A percentile compares a stretch with the other conserved stretches of the same genome.
Evolutionary conservation across 164 flowering plant species (phyloP).

Genomic region (Vitis labrusca): DNA sequence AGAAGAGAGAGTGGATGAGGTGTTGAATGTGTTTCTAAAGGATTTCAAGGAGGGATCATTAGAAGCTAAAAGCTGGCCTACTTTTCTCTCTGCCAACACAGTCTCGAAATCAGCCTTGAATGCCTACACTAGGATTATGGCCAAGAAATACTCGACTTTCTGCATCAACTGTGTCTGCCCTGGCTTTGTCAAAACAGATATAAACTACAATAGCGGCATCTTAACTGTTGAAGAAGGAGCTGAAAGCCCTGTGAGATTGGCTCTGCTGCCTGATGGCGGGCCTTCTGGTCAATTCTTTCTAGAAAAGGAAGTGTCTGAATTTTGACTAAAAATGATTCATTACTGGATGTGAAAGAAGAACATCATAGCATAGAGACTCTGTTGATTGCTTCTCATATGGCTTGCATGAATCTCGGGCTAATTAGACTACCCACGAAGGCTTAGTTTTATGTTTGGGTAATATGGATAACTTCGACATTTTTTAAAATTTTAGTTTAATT

Average conservation of each 20-base stretch:
- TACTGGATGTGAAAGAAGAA: background rate
- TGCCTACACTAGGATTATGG: constrained; percentile 47
- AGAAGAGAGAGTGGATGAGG: constrained; percentile 43
- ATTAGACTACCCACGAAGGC: too few relatives aligned
- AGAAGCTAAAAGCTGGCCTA: constrained; percentile 41
- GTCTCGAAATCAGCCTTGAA: constrained; percentile 50
- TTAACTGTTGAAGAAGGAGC: constrained; percentile 43
- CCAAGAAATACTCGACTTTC: constrained; percentile 34
- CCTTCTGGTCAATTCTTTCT: constrained; percentile 40
- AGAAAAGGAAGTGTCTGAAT: constrained; percentile 11
- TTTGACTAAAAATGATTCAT: background rate
- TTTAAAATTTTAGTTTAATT: too few relatives aligned
- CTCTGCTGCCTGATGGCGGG: constrained; percentile 40
- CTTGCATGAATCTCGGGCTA: too few relatives aligned
- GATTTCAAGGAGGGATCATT: constrained; percentile 38
- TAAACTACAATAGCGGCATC: constrained; percentile 24
- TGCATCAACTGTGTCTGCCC: constrained; percentile 45
- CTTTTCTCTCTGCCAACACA: constrained; percentile 19
- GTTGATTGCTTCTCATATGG: too few relatives aligned
- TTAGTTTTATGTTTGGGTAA: too few relatives aligned
- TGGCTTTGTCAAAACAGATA: constrained; percentile 51
- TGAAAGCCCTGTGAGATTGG: constrained; percentile 34
- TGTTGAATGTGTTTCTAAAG: constrained; percentile 29
- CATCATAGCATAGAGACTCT: background rate
- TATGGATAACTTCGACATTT: too few relatives aligned